A percentile compares a stretch with the other conserved stretches of the same genome.
These are phyloP conservation scores for Candida sp. DNA, from an alignment of 1,139 yeast species.

Conservation along the genomic window DNA sequence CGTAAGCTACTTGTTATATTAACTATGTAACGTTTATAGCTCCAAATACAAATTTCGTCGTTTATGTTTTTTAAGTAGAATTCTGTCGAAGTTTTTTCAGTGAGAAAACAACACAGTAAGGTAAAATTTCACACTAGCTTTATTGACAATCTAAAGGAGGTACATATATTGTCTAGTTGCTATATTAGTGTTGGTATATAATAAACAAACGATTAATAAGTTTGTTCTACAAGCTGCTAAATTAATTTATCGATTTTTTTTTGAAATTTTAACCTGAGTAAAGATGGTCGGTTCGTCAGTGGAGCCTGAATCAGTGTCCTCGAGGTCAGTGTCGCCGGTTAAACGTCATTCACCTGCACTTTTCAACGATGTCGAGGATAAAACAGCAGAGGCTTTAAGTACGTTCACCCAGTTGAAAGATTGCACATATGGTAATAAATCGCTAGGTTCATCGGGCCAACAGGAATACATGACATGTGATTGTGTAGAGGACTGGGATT, in stretches of 20 bases:
- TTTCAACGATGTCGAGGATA: constrained; percentile 51
- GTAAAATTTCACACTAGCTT: no score
- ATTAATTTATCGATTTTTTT: no score
- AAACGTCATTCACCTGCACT: constrained; percentile 20
- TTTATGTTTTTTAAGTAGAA: no score
- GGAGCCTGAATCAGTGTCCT: background rate
- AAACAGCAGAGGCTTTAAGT: constrained; percentile 65
- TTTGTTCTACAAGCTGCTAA: background rate
- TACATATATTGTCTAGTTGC: background rate
- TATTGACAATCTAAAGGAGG: no score
- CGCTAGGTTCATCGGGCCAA: constrained; percentile 62
- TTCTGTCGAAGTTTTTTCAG: no score
- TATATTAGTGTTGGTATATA: background rate
- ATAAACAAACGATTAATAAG: background rate
- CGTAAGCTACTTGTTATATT: no score
- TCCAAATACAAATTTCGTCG: no score
- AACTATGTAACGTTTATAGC: no score
- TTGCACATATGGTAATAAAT: constrained; percentile 59
- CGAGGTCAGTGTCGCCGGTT: constrained; percentile 2
- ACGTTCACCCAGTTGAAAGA: constrained; percentile 54
- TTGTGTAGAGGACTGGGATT: constrained; percentile 55
- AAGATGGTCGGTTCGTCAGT: background rate
- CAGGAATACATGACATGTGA: constrained; percentile 87
- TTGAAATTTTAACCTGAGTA: no score
- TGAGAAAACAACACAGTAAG: no score